phyloP scores from a whole-genome alignment of 371 early-diverging fungal genomes.

The Coemansia sp. region DNA sequence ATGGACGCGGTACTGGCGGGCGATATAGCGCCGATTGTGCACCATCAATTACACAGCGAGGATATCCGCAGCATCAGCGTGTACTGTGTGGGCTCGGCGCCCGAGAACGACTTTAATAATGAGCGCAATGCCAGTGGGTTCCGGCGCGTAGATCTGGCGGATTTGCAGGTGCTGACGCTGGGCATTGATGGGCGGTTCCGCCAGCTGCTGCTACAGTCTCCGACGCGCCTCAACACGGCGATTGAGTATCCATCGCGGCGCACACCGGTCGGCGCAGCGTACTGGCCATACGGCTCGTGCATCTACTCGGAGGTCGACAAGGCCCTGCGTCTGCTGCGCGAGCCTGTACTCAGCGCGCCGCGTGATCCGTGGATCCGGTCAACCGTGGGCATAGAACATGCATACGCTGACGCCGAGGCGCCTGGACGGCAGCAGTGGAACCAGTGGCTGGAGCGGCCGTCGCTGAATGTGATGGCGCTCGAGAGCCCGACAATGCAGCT shows the following conservation, averaged over 20 bases:
- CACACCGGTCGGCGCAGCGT: background rate
- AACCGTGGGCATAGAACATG: too few relatives aligned
- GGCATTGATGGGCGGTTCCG: slow-evolving; percentile 28
- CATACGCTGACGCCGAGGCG: too few relatives aligned
- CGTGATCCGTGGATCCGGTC: slow-evolving; percentile 15
- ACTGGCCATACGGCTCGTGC: slow-evolving; percentile 15
- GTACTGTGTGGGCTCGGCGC: background rate
- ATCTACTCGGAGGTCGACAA: slow-evolving; percentile 18
- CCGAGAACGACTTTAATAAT: background rate
- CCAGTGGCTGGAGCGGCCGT: slow-evolving; percentile 6
- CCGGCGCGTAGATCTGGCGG: slow-evolving; percentile 1
- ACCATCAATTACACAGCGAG: slow-evolving; percentile 21
- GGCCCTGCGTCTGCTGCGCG: slow-evolving; percentile 7
- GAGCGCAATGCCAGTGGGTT: slow-evolving; percentile 8
- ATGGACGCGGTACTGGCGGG: slow-evolving; percentile 5
- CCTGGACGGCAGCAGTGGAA: slow-evolving; percentile 27
- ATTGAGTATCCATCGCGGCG: slow-evolving; percentile 10
- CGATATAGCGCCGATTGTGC: slow-evolving; percentile 10
- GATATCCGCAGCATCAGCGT: slow-evolving; percentile 2
- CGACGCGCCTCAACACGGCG: slow-evolving; percentile 9
- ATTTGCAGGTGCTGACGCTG: slow-evolving; percentile 17
- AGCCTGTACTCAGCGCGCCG: background rate
- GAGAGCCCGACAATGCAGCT: slow-evolving; percentile 4
- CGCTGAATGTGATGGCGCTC: background rate
- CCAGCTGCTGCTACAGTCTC: slow-evolving; percentile 11